phyloP scores from a whole-genome alignment of 169 alveolate genomes.

The Eimeria falciformis region DNA sequence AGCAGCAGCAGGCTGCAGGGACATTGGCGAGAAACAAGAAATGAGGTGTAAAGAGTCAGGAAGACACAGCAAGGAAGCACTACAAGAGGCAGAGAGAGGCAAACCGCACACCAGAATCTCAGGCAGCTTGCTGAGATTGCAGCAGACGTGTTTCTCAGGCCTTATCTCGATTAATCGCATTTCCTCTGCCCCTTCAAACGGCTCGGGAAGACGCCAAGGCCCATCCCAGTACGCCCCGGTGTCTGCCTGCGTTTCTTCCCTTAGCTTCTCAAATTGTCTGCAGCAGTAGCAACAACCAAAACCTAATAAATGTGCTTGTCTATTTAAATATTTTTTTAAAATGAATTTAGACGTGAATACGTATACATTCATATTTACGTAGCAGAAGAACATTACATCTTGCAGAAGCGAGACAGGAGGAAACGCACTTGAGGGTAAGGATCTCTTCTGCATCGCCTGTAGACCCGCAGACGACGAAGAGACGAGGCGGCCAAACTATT shows the following conservation, averaged over 20 bases:
- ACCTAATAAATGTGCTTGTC: too few species aligned
- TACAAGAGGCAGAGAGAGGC: too few species aligned
- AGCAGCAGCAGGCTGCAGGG: not conserved
- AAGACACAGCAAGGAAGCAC: too few species aligned
- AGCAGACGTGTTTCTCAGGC: not conserved
- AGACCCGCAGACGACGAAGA: not conserved
- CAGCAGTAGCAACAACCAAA: conserved; percentile 1
- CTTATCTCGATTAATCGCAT: not conserved
- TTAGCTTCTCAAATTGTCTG: conserved; percentile 3
- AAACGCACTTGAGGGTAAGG: not conserved
- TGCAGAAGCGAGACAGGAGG: not conserved
- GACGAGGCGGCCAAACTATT: conserved; percentile 39
- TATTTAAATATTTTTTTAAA: too few species aligned
- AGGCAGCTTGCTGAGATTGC: too few species aligned
- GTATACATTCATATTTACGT: too few species aligned
- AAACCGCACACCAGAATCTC: not conserved
- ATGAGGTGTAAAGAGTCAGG: too few species aligned
- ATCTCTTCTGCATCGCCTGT: conserved; percentile 53
- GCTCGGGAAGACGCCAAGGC: not conserved
- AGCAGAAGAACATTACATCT: too few species aligned
- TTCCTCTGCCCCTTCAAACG: not conserved
- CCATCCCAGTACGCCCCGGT: conserved; percentile 12
- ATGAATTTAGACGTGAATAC: too few species aligned
- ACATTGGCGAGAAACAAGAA: too few species aligned
- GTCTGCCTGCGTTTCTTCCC: not conserved